Percentiles rank a stretch among this genome's conserved stretches.
These are phyloP conservation scores for Amanita phalloides DNA, from an alignment of 768 basidiomycete species.

Conservation along the genomic window DNA sequence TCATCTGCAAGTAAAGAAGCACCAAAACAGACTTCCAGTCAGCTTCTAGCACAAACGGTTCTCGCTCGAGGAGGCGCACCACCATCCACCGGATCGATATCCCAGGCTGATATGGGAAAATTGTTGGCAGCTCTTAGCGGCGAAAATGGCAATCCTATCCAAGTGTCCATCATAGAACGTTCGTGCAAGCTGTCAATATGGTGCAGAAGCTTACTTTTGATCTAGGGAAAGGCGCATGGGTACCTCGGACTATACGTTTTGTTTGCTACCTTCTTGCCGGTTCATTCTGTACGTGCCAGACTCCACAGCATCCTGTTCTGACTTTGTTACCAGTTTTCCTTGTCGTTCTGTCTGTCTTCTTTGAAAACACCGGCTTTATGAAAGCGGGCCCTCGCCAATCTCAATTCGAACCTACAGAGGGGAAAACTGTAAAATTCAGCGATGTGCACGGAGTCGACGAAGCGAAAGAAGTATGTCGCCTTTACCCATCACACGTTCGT, in stretches of 20 bases:
- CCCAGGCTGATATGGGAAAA: conserved; percentile 27
- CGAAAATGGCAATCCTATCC: conserved; percentile 50
- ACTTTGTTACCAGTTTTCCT: conserved; percentile 46
- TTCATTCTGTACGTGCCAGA: conserved; percentile 48
- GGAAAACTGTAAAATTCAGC: conserved; percentile 78
- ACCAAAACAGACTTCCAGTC: conserved; percentile 18
- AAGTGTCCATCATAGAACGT: conserved; percentile 80
- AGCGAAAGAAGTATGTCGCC: conserved; percentile 69
- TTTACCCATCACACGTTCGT: neutral
- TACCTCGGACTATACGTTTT: conserved; percentile 54
- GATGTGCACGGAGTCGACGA: conserved; percentile 98
- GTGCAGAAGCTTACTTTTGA: neutral
- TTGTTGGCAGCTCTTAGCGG: conserved; percentile 30
- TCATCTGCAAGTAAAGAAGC: conserved; percentile 6
- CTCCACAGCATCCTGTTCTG: neutral
- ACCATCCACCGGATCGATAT: conserved; percentile 14
- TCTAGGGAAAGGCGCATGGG: conserved; percentile 59
- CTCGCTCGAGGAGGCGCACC: conserved; percentile 21
- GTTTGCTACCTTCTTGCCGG: conserved; percentile 42
- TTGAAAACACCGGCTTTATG: conserved; percentile 90
- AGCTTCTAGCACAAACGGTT: conserved; percentile 37
- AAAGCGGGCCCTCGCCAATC: conserved; percentile 75
- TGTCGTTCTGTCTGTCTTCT: conserved; percentile 76
- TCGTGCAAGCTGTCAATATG: conserved; percentile 17
- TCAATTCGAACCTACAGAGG: conserved; percentile 76